Evolutionary conservation across 768 basidiomycete species (phyloP).

Genomic region (Pleurotus platypus): DNA sequence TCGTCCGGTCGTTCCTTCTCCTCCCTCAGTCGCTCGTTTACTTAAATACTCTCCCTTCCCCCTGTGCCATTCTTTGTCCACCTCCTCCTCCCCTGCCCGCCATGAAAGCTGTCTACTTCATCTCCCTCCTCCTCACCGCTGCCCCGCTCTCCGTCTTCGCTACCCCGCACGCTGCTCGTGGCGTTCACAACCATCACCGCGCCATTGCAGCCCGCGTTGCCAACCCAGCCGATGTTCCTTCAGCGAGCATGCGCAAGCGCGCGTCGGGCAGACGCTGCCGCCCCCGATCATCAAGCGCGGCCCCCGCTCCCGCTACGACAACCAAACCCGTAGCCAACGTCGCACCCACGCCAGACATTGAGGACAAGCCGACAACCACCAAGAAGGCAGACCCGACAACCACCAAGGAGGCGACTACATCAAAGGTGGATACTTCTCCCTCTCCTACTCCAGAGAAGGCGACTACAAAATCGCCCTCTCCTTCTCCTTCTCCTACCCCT

Average conservation of each 20-base stretch:
- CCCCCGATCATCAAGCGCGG: slow-evolving; percentile 25
- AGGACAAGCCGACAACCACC: slow-evolving; percentile 14
- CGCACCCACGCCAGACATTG: slow-evolving; percentile 14
- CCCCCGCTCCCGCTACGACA: slow-evolving; percentile 16
- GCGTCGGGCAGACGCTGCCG: slow-evolving; percentile 33
- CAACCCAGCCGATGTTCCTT: slow-evolving; percentile 22
- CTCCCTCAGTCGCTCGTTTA: slow-evolving; percentile 9
- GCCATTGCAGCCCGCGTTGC: slow-evolving; percentile 42
- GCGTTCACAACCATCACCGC: slow-evolving; percentile 29
- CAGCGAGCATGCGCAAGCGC: slow-evolving; percentile 22
- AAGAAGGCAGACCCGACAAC: slow-evolving; percentile 8
- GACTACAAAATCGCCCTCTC: slow-evolving; percentile 13
- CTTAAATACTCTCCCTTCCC: not conserved
- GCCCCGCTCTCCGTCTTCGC: slow-evolving; percentile 33
- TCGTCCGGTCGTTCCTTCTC: not conserved
- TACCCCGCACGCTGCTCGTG: slow-evolving; percentile 34
- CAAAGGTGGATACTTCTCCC: slow-evolving; percentile 9
- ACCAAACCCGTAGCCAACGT: slow-evolving; percentile 10
- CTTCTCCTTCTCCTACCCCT: slow-evolving; percentile 11
- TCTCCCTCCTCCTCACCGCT: slow-evolving; percentile 38
- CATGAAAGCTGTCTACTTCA: slow-evolving; percentile 37
- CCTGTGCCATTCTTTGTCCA: slow-evolving; percentile 14
- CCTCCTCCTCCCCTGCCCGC: slow-evolving; percentile 30
- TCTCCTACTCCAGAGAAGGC: slow-evolving; percentile 9
- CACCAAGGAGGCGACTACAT: slow-evolving; percentile 17